phyloP scores from a whole-genome alignment of 306 rosid species.

The Spatholobus suberectus region DNA sequence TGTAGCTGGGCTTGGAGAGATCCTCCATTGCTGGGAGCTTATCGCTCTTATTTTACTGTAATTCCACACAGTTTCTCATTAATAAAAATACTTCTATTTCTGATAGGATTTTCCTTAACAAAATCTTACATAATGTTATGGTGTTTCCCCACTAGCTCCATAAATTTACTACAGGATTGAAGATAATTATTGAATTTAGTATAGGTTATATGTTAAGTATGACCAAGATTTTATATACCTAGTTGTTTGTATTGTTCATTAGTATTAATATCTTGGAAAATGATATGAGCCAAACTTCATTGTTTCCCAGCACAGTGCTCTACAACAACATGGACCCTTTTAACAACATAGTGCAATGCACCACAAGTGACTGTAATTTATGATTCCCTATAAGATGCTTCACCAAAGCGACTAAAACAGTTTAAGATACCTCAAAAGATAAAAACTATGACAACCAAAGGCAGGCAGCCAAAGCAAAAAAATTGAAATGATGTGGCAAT shows the following conservation, averaged over 20 bases:
- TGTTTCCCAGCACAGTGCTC: background rate
- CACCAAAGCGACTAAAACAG: background rate
- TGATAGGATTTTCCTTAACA: background rate
- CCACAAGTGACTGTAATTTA: background rate
- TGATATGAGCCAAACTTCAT: background rate
- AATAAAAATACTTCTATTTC: no score
- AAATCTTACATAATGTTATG: conserved; percentile 5
- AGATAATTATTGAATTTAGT: background rate
- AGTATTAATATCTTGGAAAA: background rate
- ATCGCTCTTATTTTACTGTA: no score
- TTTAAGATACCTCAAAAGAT: background rate
- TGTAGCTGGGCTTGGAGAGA: no score
- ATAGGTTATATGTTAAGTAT: background rate
- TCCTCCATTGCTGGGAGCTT: no score
- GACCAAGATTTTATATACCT: background rate
- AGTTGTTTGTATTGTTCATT: conserved; percentile 1
- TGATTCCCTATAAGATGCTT: background rate
- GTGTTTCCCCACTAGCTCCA: background rate
- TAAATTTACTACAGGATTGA: background rate
- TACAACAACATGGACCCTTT: background rate
- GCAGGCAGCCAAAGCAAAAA: background rate
- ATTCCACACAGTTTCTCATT: no score
- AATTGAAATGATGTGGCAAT: no score
- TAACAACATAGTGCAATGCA: background rate
- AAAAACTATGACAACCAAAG: background rate